Base-by-base conservation (phyloP, 129 eudicot genomes). In the Tagetes patula region DNA sequence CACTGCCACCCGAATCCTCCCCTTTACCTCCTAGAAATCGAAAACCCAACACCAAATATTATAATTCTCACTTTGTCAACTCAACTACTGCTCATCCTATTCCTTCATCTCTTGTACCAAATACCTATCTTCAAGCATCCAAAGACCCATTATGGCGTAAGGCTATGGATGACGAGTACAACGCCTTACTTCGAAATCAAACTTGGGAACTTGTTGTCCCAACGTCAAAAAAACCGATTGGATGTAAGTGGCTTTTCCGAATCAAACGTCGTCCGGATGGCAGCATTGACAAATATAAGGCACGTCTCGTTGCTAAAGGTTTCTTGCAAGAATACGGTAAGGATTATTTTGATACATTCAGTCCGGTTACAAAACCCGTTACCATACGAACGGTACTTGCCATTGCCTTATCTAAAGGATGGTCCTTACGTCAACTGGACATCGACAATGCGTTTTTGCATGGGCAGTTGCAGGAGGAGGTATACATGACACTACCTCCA, bases 141-240 rank as follows among this genome's bases (percentile, higher is more conserved):
- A 53, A 71, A 55, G 53, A 53, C 9, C 9, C 52, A 3, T 5
- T 53, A 38, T 71, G 65, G 65, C 75, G 52, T 3, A 11, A 71
- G 10, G 75, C 75, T 7, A 71, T 72, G 67, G 65, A 56, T 8
- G 55, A 37, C 42, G 76, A 72, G 30, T 72, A 20, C 41, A 72
- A 54, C 41, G 55, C 76, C 0, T 42, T 55, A 8, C 11, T 72
- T 2, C 76, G 11, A 0, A 72, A 71, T 31, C 55, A 56, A 1
- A 72, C 67, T 9, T 72, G 67, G 76, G 76, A 72, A 8, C 67
- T 72, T 5, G 67, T 72, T 54, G 11, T 67, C 8, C 30, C 67
- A 0, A 0, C 14, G 5, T 40, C 74, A 33, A 2, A 6, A 4
- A 38, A 72, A 1, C 54, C 67, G 0, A 54, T 58, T 56, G 52